Conservation (phyloP, 306 rosid species). For the Canavalia gladiata region DNA sequence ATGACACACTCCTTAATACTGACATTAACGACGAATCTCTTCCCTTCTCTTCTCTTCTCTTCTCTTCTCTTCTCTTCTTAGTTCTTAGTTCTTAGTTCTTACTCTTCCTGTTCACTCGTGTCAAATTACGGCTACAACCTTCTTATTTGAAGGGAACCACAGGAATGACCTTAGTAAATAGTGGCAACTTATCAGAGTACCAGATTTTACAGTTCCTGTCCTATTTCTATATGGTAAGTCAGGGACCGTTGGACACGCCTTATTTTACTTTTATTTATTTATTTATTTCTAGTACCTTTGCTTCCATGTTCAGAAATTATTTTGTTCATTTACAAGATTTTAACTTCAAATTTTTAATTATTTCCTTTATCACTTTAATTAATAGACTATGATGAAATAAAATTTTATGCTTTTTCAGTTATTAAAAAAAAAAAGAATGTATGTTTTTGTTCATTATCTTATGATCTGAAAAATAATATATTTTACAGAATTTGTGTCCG, state of each 20-base stretch:
- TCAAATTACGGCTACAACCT: slow-evolving; percentile 58
- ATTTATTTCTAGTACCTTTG: too few relatives aligned
- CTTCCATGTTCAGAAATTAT: too few relatives aligned
- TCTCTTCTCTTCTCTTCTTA: not conserved
- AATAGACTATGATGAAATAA: too few relatives aligned
- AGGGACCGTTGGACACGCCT: slow-evolving; percentile 69
- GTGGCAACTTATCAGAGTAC: not conserved
- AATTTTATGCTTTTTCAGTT: too few relatives aligned
- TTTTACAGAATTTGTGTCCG: not conserved
- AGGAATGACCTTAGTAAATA: slow-evolving; percentile 33
- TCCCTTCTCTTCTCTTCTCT: not conserved
- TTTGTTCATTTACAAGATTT: too few relatives aligned
- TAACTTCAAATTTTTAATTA: too few relatives aligned
- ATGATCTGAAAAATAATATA: not conserved
- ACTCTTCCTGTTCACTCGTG: slow-evolving; percentile 5
- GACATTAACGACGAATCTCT: not conserved
- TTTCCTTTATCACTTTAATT: too few relatives aligned
- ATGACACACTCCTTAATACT: slow-evolving; percentile 3
- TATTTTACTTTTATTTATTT: not conserved
- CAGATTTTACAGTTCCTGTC: slow-evolving; percentile 40
- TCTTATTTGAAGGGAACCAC: slow-evolving; percentile 36
- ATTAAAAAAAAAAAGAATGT: too few relatives aligned
- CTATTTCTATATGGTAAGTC: not conserved
- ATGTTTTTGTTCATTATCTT: too few relatives aligned
- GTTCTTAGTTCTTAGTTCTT: slow-evolving; percentile 1